A percentile compares a stretch with the other conserved stretches of the same genome.
Evolutionary conservation across 257 asterid species (phyloP).

Genomic region (Plantago major): DNA sequence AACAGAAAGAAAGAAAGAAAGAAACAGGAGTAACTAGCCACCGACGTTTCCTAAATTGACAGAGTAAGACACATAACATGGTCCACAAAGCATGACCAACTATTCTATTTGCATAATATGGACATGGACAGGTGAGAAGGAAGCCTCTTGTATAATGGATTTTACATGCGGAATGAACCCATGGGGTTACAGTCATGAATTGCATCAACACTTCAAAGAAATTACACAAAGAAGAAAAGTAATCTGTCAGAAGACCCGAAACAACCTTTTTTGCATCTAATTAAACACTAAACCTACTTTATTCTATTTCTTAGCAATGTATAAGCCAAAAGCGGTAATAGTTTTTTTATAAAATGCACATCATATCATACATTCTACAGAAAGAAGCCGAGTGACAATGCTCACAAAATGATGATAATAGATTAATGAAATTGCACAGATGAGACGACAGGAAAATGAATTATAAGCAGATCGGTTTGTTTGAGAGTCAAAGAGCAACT

Average conservation of each 20-base stretch:
- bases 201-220: neutral
- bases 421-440: neutral
- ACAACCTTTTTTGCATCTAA: no score
- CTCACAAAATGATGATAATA: slow-evolving; percentile 8
- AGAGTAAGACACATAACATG: neutral
- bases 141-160: neutral
- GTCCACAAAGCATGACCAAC: neutral
- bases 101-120: neutral
- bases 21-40: neutral
- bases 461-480: slow-evolving; percentile 7
- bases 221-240: neutral
- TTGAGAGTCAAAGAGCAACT: slow-evolving; percentile 9
- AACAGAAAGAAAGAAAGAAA: neutral
- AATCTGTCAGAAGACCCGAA: neutral
- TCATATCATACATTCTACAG: neutral
- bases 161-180: neutral
- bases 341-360: no score
- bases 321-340: no score
- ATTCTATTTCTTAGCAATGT: no score
- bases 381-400: neutral
- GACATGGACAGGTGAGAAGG: neutral
- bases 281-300: no score
- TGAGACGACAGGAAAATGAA: neutral
- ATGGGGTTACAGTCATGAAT: neutral
- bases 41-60: neutral